These are phyloP conservation scores for Boletus reticuloceps DNA, from an alignment of 768 basidiomycete species.

Conservation along the genomic window DNA sequence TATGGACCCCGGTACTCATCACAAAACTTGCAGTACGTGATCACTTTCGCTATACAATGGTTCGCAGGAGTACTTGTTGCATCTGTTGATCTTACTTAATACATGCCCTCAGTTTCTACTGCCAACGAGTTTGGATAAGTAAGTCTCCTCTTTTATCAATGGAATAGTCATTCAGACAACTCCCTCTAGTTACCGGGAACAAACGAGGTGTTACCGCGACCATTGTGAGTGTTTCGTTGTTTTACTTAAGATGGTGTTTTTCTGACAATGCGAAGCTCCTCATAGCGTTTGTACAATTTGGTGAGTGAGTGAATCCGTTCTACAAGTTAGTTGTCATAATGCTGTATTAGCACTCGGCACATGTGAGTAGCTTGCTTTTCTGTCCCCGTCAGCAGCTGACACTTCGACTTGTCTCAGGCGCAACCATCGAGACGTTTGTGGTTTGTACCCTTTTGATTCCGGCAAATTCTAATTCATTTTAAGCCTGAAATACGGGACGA, in stretches of 20 bases:
- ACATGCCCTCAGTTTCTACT: constrained; percentile 8
- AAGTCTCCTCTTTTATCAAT: background rate
- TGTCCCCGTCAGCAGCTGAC: background rate
- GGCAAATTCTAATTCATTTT: background rate
- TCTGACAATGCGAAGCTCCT: background rate
- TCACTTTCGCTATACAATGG: constrained; percentile 11
- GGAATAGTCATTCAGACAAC: background rate
- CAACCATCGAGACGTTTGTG: constrained; percentile 1
- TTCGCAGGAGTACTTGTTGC: background rate
- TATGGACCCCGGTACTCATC: background rate
- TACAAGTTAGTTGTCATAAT: background rate
- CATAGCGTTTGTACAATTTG: background rate
- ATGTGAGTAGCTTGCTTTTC: background rate
- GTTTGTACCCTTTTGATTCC: background rate
- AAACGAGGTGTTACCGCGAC: background rate
- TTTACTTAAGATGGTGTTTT: background rate
- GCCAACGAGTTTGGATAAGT: constrained; percentile 20
- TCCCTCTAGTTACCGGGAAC: background rate
- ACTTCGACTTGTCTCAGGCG: background rate
- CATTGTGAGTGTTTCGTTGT: background rate
- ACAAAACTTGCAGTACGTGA: background rate
- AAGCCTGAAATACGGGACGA: background rate
- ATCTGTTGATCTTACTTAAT: background rate
- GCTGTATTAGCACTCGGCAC: constrained; percentile 2
- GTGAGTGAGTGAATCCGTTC: background rate